Base-by-base conservation (phyloP, 768 basidiomycete species). In the Lentinula detonsa region DNA sequence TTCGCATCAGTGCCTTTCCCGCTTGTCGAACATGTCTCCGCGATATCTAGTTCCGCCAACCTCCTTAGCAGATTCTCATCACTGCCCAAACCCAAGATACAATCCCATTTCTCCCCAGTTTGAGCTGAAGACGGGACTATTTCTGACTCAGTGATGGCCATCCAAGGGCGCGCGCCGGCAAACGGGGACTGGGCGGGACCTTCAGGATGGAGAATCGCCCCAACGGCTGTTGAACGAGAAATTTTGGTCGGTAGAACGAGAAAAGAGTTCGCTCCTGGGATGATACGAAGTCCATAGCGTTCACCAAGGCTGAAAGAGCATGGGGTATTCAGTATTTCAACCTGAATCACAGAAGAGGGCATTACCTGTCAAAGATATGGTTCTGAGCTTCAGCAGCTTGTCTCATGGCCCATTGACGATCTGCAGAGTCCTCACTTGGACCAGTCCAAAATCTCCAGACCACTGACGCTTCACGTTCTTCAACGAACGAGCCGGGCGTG, bases 371-470 rank as follows among this genome's bases (percentile, higher is more conserved):
- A 68, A 91, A 93, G 64, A 93, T 91, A 67, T 94, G 93, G 72
- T 95, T 95, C 73, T 94, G 93, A 21, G 93, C 93, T 70, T 93
- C 92, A 0, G 91, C 90, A 1, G 93, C 93, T 69, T 94, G 92
- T 21, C 93, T 76, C 35, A 88, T 81, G 0, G 91, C 93, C 93
- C 93, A 95, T 60, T 83, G 84, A 10, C 87, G 78, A 66, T 91
- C 89, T 0, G 84, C 71, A 43, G 75, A 73, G 40, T 84, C 80
- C 15, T 67, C 50, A 49, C 65, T 63, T 15, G 71, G 74, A 2
- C 78, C 86, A 0, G 85, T 88, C 87, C 88, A 92, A 79, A 88
- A 95, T 0, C 91, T 81, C 90, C 92, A 95, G 3, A 93, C 83
- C 62, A 94, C 75, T 9, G 90, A 92, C 0, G 91, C 87, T 39